Evolutionary conservation across 2,329 filamentous ascomycete genomes (phyloP), one percentile per base, ranked within the genome.

Genomic region (Furcasterigmium furcatum): DNA sequence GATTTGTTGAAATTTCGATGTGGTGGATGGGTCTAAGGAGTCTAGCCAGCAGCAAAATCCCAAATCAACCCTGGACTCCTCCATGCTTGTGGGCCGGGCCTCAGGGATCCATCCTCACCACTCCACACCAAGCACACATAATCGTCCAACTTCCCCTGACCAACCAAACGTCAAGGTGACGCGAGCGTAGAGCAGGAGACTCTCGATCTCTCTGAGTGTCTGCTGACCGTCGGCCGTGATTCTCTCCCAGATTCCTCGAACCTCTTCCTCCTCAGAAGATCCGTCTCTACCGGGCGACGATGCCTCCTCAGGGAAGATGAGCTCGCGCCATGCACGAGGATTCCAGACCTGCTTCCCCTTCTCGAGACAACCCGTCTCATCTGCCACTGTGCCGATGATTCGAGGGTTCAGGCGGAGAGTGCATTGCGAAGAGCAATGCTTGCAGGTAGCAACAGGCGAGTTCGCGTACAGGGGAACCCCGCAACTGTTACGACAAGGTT

Each of bases 111-210:
- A 19, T 27, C 27, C 38, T 65, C 55, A 72, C 58, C 61, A 66
- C 41, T 67, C 67, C 25, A 71, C 65, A 10, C 68, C 67, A 39
- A 77, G 54, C 22, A 74, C 59, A 46, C 62, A 68, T 7, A 74
- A 48, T 45, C 62, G 65, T 30, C 62, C 63, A 20, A 67, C 52
- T 48, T 63, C 45, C 18, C 65, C 58, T 16, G 66, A 68, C 73
- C 79, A 77, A 1, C 76, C 80, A 55, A 84, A 80, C 5, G 74
- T 67, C 53, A 84, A 51, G 14, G 73, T 79, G 9, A 80, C 54
- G 14, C 79, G 67, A 41, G 77, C 59, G 50, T 74, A 80, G 13
- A 74, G 44, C 40, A 82, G 54, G 4, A 74, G 63, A 50, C 76
- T 70, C 52, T 83, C 76, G 5, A 82, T 57, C 36, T 68, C 65